These are phyloP conservation scores for Hypericum androsaemum DNA, from an alignment of 345 rosid species.

Conservation along the genomic window DNA sequence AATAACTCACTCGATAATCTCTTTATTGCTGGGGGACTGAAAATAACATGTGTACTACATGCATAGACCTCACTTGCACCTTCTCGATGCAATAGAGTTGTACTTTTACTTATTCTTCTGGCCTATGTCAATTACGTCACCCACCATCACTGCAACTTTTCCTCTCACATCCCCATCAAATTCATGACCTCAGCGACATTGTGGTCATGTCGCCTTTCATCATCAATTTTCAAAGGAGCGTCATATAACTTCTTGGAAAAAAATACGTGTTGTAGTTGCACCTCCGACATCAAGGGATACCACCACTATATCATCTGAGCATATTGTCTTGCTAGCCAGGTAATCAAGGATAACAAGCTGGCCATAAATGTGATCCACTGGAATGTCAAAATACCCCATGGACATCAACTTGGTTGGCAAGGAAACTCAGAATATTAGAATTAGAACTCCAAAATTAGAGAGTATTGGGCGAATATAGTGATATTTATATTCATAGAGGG, in stretches of 20 bases:
- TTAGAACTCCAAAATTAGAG: no score
- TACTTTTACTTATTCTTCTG: slow-evolving; percentile 91
- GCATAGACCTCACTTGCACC: slow-evolving; percentile 98
- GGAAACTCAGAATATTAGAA: no score
- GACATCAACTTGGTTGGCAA: no score
- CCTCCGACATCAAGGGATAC: slow-evolving; percentile 99
- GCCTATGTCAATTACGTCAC: slow-evolving; percentile 98
- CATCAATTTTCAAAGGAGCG: slow-evolving; percentile 95
- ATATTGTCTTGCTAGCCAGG: slow-evolving; percentile 86
- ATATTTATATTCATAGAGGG: no score
- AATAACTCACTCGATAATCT: not conserved
- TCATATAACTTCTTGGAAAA: slow-evolving; percentile 90
- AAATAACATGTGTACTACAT: slow-evolving; percentile 88
- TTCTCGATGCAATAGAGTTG: slow-evolving; percentile 89
- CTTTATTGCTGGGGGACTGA: slow-evolving; percentile 14
- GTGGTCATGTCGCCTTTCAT: slow-evolving; percentile 92
- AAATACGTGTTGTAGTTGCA: slow-evolving; percentile 87
- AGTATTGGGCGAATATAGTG: no score
- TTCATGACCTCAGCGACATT: slow-evolving; percentile 99
- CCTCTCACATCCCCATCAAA: slow-evolving; percentile 96
- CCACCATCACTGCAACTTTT: slow-evolving; percentile 94
- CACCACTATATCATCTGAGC: slow-evolving; percentile 80
- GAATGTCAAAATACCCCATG: slow-evolving; percentile 97
- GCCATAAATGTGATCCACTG: slow-evolving; percentile 93
- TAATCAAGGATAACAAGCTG: slow-evolving; percentile 98